These are phyloP conservation scores for Kluyveromyces starmeri DNA, from an alignment of 805 yeast genomes.

Conservation along the genomic window DNA sequence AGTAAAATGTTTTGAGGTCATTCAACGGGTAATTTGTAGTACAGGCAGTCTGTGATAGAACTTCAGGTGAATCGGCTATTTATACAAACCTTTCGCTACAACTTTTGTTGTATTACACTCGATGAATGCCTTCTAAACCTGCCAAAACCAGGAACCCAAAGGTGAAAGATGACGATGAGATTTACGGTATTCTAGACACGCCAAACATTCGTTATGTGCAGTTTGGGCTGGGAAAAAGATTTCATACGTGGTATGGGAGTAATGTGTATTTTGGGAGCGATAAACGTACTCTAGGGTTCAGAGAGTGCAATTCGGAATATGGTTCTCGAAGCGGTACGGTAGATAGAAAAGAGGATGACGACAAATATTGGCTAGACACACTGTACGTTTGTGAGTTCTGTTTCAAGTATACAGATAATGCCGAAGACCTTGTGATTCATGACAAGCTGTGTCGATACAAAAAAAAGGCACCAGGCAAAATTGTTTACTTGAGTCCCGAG, in stretches of 20 bases:
- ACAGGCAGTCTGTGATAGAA: too few species aligned
- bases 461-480: slow-evolving; percentile 48
- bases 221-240: slow-evolving; percentile 52
- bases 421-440: slow-evolving; percentile 43
- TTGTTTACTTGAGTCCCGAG: slow-evolving; percentile 53
- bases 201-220: slow-evolving; percentile 59
- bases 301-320: slow-evolving; percentile 18
- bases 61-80: too few species aligned
- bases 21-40: too few species aligned
- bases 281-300: slow-evolving; percentile 39
- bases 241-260: slow-evolving; percentile 85
- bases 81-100: too few species aligned
- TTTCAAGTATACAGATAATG: slow-evolving; percentile 63
- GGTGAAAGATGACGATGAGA: slow-evolving; percentile 31
- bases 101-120: too few species aligned
- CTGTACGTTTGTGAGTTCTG: slow-evolving; percentile 74
- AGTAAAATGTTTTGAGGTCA: too few species aligned
- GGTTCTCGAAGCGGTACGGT: slow-evolving; percentile 7
- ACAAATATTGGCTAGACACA: slow-evolving; percentile 43
- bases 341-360: slow-evolving; percentile 1
- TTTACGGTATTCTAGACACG: slow-evolving; percentile 51
- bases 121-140: slow-evolving; percentile 1
- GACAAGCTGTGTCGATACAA: slow-evolving; percentile 36
- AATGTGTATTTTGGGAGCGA: slow-evolving; percentile 60
- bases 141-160: slow-evolving; percentile 15